Conservation (phyloP, 768 basidiomycete genomes). For the Panus rudis region DNA sequence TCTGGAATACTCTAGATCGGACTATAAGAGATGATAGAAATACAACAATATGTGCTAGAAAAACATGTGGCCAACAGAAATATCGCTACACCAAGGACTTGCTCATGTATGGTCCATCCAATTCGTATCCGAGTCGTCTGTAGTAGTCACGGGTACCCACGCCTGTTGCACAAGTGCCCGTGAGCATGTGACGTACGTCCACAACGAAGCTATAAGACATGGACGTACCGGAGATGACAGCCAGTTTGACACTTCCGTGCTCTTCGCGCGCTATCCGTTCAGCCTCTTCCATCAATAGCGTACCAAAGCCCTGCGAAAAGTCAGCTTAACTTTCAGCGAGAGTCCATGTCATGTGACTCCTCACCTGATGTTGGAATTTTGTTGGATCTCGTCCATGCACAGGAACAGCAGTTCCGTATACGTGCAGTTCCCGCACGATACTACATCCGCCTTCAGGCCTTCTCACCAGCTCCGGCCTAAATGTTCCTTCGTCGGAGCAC, state of each 20-base stretch:
- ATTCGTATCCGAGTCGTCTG: constrained; percentile 84
- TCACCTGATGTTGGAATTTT: constrained; percentile 92
- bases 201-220: background rate
- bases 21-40: too few relatives aligned
- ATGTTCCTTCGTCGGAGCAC: constrained; percentile 96
- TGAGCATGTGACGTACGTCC: constrained; percentile 1
- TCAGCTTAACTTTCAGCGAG: constrained; percentile 5
- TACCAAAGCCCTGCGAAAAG: constrained; percentile 77
- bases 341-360: constrained; percentile 10
- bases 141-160: constrained; percentile 98
- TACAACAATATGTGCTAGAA: too few relatives aligned
- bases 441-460: constrained; percentile 72
- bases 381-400: constrained; percentile 97
- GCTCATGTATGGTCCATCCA: constrained; percentile 98
- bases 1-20: too few relatives aligned
- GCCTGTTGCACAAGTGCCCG: constrained; percentile 35
- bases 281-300: constrained; percentile 97
- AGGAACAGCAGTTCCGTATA: constrained; percentile 96
- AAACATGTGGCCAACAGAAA: constrained; percentile 4
- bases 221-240: constrained; percentile 86
- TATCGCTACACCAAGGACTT: constrained; percentile 47
- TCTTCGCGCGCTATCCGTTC: constrained; percentile 97
- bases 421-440: constrained; percentile 93
- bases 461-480: constrained; percentile 82
- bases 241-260: constrained; percentile 91